Base-by-base conservation (phyloP, 1,284 basidiomycete genomes). In the Flammula alnicola region DNA sequence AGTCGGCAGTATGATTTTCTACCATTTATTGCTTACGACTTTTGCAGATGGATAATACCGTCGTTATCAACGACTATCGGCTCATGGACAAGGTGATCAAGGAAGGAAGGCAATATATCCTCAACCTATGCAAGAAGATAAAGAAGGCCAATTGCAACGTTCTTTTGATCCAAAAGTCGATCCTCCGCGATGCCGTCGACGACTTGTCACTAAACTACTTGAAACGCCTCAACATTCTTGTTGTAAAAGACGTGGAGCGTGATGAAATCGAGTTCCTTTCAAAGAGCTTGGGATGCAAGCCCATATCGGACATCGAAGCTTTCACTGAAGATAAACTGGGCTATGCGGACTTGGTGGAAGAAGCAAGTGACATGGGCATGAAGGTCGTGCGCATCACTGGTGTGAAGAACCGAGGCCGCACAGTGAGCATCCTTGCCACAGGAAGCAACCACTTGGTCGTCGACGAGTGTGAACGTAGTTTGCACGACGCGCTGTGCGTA, bases 51-150 rank as follows among this genome's bases (percentile, higher is more conserved):
- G 97, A 99, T 75, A 99, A 99, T 77, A 98, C 97, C 29, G 95
- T 99, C 39, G 91, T 99, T 36, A 98, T 99, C 62, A 99, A 98
- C 64, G 96, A 99, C 74, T 99, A 99, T 77, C 88, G 97, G 30
- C 97, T 99, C 73, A 99, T 99, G 96, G 97, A 99, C 81, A 98
- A 98, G 73, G 96, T 99, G 56, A 88, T 99, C 70, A 99, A 99
- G 73, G 97, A 99, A 73, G 96, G 96, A 60, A 90, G 96, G 39
- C 93, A 97, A 73, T 99, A 99, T 71, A 83, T 99, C 55, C 85
- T 99, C 64, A 98, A 97, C 73, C 85, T 99, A 56, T 97, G 94
- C 86, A 99, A 99, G 75, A 95, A 94, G 74, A 99, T 99, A 77
- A 99, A 98, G 73, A 98, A 98, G 76, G 89, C 94, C 9, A 96